phyloP scores from a whole-genome alignment of 768 basidiomycete species.

The Terana coerulea region DNA sequence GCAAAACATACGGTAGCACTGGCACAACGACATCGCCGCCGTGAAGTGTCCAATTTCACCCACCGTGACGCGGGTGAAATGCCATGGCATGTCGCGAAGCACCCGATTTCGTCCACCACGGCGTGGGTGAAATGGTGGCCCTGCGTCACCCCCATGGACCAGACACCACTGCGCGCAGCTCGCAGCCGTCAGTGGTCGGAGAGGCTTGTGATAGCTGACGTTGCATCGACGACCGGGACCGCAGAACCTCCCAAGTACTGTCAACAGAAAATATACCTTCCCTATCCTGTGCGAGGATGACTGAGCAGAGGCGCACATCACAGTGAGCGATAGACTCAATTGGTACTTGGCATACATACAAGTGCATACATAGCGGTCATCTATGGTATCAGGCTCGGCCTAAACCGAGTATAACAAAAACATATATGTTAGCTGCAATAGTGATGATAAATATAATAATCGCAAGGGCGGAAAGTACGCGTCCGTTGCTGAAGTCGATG shows the following conservation, averaged over 20 bases:
- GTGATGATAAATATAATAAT: conserved; percentile 63
- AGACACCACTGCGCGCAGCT: no score
- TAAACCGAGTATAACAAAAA: conserved; percentile 55
- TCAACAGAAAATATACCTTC: not conserved
- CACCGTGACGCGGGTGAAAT: no score
- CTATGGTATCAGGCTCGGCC: conserved; percentile 26
- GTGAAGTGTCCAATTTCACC: no score
- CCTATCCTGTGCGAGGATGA: not conserved
- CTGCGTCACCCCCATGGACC: no score
- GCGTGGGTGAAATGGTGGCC: no score
- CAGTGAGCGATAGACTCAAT: not conserved
- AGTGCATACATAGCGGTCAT: not conserved
- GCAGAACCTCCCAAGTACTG: not conserved
- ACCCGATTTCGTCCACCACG: no score
- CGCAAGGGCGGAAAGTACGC: conserved; percentile 46
- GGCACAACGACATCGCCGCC: no score
- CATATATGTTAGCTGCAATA: conserved; percentile 72
- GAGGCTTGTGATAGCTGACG: not conserved
- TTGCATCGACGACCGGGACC: not conserved
- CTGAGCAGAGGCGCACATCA: not conserved
- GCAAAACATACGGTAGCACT: no score
- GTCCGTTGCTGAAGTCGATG: conserved; percentile 64
- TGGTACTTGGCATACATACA: not conserved
- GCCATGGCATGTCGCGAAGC: no score
- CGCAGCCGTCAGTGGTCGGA: no score